These are phyloP conservation scores for Mucor mucedo DNA, from an alignment of 371 early-diverging fungal genomes.

Conservation along the genomic window DNA sequence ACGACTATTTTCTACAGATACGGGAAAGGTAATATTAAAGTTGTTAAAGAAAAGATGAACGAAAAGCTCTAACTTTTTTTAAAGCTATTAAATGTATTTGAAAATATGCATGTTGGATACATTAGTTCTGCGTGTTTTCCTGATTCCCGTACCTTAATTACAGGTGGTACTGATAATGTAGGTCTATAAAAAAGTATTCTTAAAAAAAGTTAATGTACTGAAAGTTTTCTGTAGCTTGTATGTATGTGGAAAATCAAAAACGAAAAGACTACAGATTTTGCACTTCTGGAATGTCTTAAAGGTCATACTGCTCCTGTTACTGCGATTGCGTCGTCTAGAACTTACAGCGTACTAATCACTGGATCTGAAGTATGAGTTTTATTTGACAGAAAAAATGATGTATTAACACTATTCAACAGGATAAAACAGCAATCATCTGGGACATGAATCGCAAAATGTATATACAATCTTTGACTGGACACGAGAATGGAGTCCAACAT, in stretches of 20 bases:
- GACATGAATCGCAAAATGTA: constrained; percentile 75
- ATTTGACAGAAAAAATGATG: no score
- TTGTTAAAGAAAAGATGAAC: not conserved
- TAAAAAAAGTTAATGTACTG: not conserved
- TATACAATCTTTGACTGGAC: constrained; percentile 61
- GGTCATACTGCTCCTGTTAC: constrained; percentile 70
- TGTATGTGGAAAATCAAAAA: constrained; percentile 68
- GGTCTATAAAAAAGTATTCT: not conserved
- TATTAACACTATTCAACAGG: constrained; percentile 39
- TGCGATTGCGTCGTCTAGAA: constrained; percentile 63
- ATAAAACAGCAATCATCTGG: constrained; percentile 76
- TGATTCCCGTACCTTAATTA: constrained; percentile 70
- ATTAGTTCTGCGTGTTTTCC: constrained; percentile 72
- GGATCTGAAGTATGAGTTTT: constrained; percentile 62
- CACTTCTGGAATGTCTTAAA: constrained; percentile 62
- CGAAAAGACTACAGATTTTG: constrained; percentile 53
- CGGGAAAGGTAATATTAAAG: constrained; percentile 52
- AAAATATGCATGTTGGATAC: constrained; percentile 73
- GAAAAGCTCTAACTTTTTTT: not conserved
- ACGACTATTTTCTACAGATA: constrained; percentile 64
- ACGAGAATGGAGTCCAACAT: constrained; percentile 63
- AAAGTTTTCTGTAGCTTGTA: constrained; percentile 48
- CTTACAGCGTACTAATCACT: constrained; percentile 71
- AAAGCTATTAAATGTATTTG: constrained; percentile 66
- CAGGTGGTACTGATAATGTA: constrained; percentile 75